Evolutionary conservation across 73 alveolate genomes (phyloP), one percentile per base, ranked within the genome.

Genomic region (Tetrahymena thermophila): DNA sequence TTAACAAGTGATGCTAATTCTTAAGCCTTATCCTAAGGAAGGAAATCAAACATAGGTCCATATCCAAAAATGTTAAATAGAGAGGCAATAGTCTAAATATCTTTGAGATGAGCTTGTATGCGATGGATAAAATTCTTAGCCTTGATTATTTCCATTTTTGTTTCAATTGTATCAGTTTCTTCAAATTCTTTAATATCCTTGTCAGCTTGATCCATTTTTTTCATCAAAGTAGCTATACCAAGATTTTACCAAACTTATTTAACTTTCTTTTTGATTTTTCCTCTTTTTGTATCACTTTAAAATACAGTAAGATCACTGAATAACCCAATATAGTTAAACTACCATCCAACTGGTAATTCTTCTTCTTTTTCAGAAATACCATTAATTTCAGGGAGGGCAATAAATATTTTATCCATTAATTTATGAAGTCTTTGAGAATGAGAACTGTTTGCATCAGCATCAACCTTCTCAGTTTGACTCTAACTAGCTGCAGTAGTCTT

Each of bases 31-130:
- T 95, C 38, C 17, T 43, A 50, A 34, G 94, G 71, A 44, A 85
- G 93, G 57, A 94, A 40, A 35, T 95, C 97, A 44, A 56, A 84
- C 85, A 95, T 55, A 35, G 97, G 85, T 6, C 93, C 85, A 93
- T 94, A 95, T 25, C 97, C 97, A 95, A 85, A 95, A 19, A 95
- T 94, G 31, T 94, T 95, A 23, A 95, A 40, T 31, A 95, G 55
- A 43, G 95, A 71, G 9, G 94, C 94, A 85, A 85, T 56, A 85
- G 93, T 95, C 35, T 95, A 35, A 4, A 95, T 50, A 42, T 95
- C 97, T n/a, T 56, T 85, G 2, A 95, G 43, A 93, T 95, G 95
- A 25, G 95, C 44, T n/a, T 95, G 56, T 34, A 95, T 95, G 25
- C 97, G 58, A 7, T 94, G 93, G 11, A 95, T 93, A 35, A 95